These are phyloP conservation scores for Ascochyta koolunga DNA, from an alignment of 2,329 filamentous ascomycete species.

Conservation along the genomic window DNA sequence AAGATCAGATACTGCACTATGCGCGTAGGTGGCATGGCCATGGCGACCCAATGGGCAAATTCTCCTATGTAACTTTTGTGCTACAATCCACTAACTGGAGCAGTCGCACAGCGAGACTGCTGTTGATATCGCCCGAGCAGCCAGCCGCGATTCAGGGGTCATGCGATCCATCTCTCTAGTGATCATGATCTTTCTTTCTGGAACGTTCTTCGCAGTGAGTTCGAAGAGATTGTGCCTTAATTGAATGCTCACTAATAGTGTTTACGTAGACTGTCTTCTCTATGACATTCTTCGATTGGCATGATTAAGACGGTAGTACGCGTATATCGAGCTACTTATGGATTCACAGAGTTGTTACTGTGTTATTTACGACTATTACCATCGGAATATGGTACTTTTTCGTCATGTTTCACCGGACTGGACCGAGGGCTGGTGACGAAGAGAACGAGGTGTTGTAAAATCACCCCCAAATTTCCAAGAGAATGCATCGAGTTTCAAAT, in stretches of 20 bases:
- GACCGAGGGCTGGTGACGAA: no score
- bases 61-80: conserved; percentile 4
- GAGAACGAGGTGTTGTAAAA: no score
- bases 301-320: neutral
- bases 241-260: neutral
- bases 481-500: no score
- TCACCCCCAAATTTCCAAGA: no score
- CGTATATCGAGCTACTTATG: conserved; percentile 23
- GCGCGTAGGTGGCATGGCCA: conserved; percentile 33
- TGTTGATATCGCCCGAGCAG: conserved; percentile 27
- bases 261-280: conserved; percentile 22
- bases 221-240: neutral
- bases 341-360: conserved; percentile 25
- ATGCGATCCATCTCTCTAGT: conserved; percentile 32
- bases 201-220: conserved; percentile 31
- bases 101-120: conserved; percentile 3
- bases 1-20: conserved; percentile 23
- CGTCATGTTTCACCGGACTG: conserved; percentile 2
- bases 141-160: conserved; percentile 23
- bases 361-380: conserved; percentile 17
- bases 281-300: conserved; percentile 31
- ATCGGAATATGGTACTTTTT: conserved; percentile 28
- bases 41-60: conserved; percentile 32
- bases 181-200: conserved; percentile 32
- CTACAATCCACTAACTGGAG: no score